Conservation (phyloP, 2,329 filamentous ascomycete genomes). For the Xylaria sp. region DNA sequence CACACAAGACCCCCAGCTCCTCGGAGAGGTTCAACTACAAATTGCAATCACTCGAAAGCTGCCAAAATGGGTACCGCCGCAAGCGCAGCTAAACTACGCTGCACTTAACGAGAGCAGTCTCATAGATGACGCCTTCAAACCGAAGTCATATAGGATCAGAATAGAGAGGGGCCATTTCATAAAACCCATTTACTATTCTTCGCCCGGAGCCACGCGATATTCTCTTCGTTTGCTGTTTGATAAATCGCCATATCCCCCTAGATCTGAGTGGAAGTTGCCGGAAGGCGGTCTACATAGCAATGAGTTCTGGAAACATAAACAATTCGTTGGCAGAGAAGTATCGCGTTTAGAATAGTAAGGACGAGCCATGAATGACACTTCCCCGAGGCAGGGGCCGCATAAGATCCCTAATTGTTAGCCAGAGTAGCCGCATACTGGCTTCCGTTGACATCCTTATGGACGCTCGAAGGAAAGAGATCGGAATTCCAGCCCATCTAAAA, state of each 20-base stretch:
- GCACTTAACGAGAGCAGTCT: not conserved
- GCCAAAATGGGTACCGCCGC: not conserved
- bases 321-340: not conserved
- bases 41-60: not conserved
- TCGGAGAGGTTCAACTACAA: not conserved
- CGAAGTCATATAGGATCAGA: not conserved
- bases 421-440: too few relatives aligned
- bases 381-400: not conserved
- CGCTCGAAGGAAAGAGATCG: too few relatives aligned
- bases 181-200: not conserved
- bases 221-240: not conserved
- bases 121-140: not conserved
- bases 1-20: not conserved
- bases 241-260: not conserved
- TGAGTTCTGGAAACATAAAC: slow-evolving; percentile 4
- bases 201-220: not conserved
- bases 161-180: not conserved
- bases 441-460: too few relatives aligned
- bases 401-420: too few relatives aligned
- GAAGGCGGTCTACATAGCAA: not conserved
- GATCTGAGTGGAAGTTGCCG: not conserved
- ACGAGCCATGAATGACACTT: slow-evolving; percentile 3
- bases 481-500: too few relatives aligned
- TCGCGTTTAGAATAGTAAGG: not conserved
- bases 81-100: not conserved